Evolutionary conservation across 805 yeast genomes (phyloP).

Genomic region (Nakazawaea anatomiae): DNA sequence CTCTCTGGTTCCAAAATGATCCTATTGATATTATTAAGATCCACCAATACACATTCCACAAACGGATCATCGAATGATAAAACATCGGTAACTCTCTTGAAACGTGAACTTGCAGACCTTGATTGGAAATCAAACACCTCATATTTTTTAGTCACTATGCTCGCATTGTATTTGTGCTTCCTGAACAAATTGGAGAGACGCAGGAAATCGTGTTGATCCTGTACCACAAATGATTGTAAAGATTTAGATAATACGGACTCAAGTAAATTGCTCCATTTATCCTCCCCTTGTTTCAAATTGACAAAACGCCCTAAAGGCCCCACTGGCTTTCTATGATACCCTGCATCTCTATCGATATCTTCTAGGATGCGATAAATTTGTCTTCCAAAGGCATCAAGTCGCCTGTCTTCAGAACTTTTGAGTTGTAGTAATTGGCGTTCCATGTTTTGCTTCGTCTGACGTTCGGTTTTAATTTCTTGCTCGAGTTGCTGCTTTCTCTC

Average conservation of each 20-base stretch:
- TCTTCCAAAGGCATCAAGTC: constrained; percentile 46
- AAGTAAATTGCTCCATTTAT: constrained; percentile 53
- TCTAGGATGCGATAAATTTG: constrained; percentile 34
- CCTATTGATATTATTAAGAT: constrained; percentile 52
- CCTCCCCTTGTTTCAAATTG: constrained; percentile 46
- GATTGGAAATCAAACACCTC: constrained; percentile 52
- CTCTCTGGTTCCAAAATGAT: constrained; percentile 47
- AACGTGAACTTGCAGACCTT: constrained; percentile 10
- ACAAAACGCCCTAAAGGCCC: constrained; percentile 78
- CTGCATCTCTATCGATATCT: constrained; percentile 30
- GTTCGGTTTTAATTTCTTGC: constrained; percentile 5
- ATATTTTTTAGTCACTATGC: constrained; percentile 43
- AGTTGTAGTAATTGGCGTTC: constrained; percentile 18
- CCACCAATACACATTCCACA: constrained; percentile 59
- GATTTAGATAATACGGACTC: constrained; percentile 44
- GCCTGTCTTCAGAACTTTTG: constrained; percentile 22
- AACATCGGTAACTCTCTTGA: constrained; percentile 53
- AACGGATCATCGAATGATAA: constrained; percentile 49
- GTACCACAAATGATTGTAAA: constrained; percentile 62
- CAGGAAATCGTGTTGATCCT: constrained; percentile 52
- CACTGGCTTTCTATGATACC: constrained; percentile 48
- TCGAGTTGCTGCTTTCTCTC: background rate
- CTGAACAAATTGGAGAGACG: constrained; percentile 30
- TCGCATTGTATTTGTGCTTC: constrained; percentile 23
- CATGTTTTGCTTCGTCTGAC: constrained; percentile 26